Evolutionary conservation across 495 filamentous ascomycete genomes (phyloP), one percentile per base, ranked within the genome.

Genomic region (Neurospora cerealis): DNA sequence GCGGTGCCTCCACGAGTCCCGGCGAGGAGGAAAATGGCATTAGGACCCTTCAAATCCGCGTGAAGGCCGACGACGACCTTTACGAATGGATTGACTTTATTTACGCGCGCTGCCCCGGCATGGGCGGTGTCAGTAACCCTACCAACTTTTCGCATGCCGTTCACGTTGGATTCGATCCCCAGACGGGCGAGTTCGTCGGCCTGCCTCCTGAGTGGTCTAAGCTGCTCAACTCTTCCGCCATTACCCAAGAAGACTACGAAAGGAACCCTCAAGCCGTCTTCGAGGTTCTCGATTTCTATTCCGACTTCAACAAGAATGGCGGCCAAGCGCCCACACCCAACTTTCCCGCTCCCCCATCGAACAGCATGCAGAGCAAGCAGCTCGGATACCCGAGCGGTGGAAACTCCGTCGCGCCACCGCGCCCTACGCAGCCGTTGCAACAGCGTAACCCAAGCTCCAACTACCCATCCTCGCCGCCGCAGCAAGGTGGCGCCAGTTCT

Each of bases 11-110:
- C 70, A 85, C 86, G 74, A 90, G 88, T 76, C 83, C 89, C 5
- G 87, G 88, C 39, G 86, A 84, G 83, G 84, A 89, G 86, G 95
- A 98, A 78, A 90, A 92, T 40, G 87, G 92, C 4, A 90, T 91
- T 40, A 93, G 92, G 77, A 92, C 91, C 11, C 86, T 97, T 46
- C 92, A 93, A 36, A 94, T 97, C 75, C 93, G 92, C 79, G 92
- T 98, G 75, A 97, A 97, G 79, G 91, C 89, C 28, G 96, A 98
- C 75, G 95, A 97, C 76, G 96, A 99, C 75, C 89, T 98, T 42
- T 99, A 99, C 79, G 93, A 96, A 71, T 99, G 96, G 96, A 97
- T 97, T 73, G 96, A 99, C 80, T 92, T 93, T 80, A 96, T 99
- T 75, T 98, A 97, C 79, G 93, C 93, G 73, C 91, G 96, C 74